phyloP scores from a whole-genome alignment of 768 basidiomycete species.

The Naganishia randhawae region DNA sequence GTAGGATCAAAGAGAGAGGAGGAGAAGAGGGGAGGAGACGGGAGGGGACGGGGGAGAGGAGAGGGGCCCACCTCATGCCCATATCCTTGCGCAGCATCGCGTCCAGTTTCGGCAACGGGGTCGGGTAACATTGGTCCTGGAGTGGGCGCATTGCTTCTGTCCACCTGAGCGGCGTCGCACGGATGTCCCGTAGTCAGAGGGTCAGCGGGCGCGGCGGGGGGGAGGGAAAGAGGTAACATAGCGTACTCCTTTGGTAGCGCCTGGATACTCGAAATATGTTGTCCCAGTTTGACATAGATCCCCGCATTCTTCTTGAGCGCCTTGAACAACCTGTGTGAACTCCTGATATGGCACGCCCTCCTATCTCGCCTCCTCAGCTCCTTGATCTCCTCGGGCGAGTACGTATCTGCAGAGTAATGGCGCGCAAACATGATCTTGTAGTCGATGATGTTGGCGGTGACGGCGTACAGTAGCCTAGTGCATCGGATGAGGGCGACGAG shows the following conservation, averaged over 20 bases:
- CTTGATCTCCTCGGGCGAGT: slow-evolving; percentile 57
- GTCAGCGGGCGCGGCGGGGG: background rate
- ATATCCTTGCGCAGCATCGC: slow-evolving; percentile 74
- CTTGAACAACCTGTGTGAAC: slow-evolving; percentile 70
- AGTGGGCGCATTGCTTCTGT: slow-evolving; percentile 53
- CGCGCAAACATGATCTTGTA: slow-evolving; percentile 47
- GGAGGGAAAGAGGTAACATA: background rate
- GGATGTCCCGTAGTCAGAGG: background rate
- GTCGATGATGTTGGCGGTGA: slow-evolving; percentile 44
- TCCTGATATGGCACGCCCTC: slow-evolving; percentile 75
- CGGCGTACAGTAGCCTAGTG: slow-evolving; percentile 68
- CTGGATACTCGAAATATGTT: slow-evolving; percentile 68
- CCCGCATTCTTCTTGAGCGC: slow-evolving; percentile 77
- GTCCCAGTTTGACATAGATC: slow-evolving; percentile 64
- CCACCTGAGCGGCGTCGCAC: slow-evolving; percentile 52
- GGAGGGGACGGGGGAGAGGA: too few species aligned
- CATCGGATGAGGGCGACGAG: slow-evolving; percentile 72
- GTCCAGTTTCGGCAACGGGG: slow-evolving; percentile 72
- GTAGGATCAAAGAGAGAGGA: too few species aligned
- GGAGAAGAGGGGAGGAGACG: too few species aligned
- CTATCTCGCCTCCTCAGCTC: slow-evolving; percentile 69
- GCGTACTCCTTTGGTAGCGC: slow-evolving; percentile 59
- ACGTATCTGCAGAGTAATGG: slow-evolving; percentile 34
- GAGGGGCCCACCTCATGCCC: slow-evolving; percentile 47
- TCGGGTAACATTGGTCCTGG: slow-evolving; percentile 91